Evolutionary conservation across 192 early-diverging fungal species (phyloP).

Genomic region (Fimicolochytrium jonesii): DNA sequence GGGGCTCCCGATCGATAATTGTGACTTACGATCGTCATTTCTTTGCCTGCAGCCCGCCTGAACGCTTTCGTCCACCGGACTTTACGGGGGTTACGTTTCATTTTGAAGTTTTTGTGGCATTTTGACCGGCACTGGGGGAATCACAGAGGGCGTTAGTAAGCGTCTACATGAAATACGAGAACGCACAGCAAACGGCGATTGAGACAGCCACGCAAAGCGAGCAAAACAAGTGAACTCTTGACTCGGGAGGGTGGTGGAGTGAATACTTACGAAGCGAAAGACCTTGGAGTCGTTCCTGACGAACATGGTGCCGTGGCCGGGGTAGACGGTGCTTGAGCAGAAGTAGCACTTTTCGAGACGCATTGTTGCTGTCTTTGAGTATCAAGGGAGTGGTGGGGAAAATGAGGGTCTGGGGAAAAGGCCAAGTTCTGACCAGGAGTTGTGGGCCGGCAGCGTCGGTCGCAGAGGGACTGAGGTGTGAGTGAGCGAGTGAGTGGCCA

Average conservation of each 20-base stretch:
- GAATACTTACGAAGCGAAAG: slow-evolving; percentile 34
- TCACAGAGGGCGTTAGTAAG: too few species aligned
- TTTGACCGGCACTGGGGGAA: slow-evolving; percentile 96
- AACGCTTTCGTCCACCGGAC: slow-evolving; percentile 99
- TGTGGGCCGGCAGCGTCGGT: too few species aligned
- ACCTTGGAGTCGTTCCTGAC: slow-evolving; percentile 97
- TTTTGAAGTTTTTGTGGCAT: slow-evolving; percentile 99
- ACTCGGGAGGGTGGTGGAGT: neutral
- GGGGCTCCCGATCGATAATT: too few species aligned
- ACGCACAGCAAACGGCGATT: neutral
- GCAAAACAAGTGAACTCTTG: neutral
- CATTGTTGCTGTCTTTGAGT: slow-evolving; percentile 49
- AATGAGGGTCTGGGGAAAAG: too few species aligned
- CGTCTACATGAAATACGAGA: neutral
- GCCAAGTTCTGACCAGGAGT: too few species aligned
- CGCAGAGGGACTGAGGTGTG: too few species aligned
- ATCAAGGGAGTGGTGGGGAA: neutral
- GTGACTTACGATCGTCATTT: slow-evolving; percentile 95
- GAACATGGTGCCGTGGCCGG: slow-evolving; percentile 98
- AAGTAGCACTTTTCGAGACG: slow-evolving; percentile 99
- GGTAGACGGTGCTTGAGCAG: slow-evolving; percentile 94
- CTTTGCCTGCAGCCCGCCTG: slow-evolving; percentile 96
- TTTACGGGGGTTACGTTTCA: slow-evolving; percentile 99
- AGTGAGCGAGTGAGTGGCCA: too few species aligned
- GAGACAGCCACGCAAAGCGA: too few species aligned